Percentiles rank a stretch among this genome's conserved stretches.
These are phyloP conservation scores for Hemileccinum impolitum DNA, from an alignment of 768 basidiomycete species.

Conservation along the genomic window DNA sequence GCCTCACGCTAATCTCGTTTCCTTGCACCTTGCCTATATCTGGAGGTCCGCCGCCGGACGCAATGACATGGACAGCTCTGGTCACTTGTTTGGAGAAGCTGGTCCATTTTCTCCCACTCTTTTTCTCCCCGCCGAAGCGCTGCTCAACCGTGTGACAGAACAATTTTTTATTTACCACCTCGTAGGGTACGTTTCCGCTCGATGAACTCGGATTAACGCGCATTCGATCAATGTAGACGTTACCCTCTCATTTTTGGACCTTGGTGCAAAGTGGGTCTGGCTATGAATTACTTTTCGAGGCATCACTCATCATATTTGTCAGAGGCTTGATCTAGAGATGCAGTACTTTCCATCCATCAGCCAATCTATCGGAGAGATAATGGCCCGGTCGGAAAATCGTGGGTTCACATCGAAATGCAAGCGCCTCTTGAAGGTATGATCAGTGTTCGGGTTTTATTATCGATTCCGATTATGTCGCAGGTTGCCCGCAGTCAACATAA, in stretches of 20 bases:
- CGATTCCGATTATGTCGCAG: conserved; percentile 19
- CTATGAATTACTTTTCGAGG: conserved; percentile 6
- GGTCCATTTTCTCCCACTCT: conserved; percentile 53
- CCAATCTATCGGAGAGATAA: conserved; percentile 48
- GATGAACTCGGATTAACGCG: conserved; percentile 7
- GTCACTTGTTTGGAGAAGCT: conserved; percentile 32
- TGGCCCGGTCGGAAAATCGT: conserved; percentile 47
- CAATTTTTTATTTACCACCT: conserved; percentile 59
- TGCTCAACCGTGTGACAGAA: conserved; percentile 49
- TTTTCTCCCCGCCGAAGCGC: conserved; percentile 50
- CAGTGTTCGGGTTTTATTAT: not conserved
- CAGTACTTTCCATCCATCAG: conserved; percentile 47
- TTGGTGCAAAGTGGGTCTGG: conserved; percentile 52
- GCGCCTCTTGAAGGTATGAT: conserved; percentile 47
- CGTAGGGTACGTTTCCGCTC: conserved; percentile 44
- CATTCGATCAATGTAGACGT: conserved; percentile 41
- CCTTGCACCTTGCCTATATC: conserved; percentile 40
- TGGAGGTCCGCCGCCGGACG: conserved; percentile 29
- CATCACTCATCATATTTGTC: conserved; percentile 1
- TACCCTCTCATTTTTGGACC: conserved; percentile 77
- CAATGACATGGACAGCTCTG: conserved; percentile 7
- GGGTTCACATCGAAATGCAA: conserved; percentile 44
- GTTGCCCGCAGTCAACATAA: conserved; percentile 22
- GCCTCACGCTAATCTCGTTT: conserved; percentile 30
- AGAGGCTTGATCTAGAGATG: conserved; percentile 60